Base-by-base conservation (phyloP, 192 early-diverging fungal species). In the Cetraspora pellucida region DNA sequence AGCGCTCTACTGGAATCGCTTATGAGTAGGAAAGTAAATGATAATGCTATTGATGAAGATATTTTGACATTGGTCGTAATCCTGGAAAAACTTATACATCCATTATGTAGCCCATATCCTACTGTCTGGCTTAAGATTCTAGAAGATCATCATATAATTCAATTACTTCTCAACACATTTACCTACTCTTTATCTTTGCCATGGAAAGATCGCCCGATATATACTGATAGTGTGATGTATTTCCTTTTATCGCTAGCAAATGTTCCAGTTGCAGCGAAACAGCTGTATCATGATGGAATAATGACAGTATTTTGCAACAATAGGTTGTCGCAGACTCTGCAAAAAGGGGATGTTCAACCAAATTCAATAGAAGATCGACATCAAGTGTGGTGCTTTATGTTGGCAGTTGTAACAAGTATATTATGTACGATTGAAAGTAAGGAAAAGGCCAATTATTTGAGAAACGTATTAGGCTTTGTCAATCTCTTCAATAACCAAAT, bases 311-410 rank as follows among this genome's bases (percentile, higher is more conserved):
- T 75, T 64, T 63, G 54, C 23, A 75, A 50, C 27, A 60, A 75
- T 28, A 45, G 1, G 0, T 31, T 75, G 10, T 63, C 74, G 19
- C 4, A 25, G 0, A 21, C 30, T 17, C 21, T 75, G 46, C 74
- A 58, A 27, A 59, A 61, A 49, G 74, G 74, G 7, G 25, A 30
- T 23, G 28, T 75, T 17, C 37, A 44, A 47, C 60, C 58, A 13
- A 47, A 64, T 63, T 13, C 57, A 30, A 31, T 13, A n/a, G 43
- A 63, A 10, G 60, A 84, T 65, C 77, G 84, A 61, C 88, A 86
- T 64, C 74, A 77, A 8, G 80, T 86, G 11, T 89, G 88, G 88
- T 85, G 85, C 43, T 84, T 84, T 68, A 83, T 83, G 72, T 55
- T 89, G 23, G 83, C 82, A 17, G 81, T 84, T 3, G 76, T 85